phyloP scores from a whole-genome alignment of 2,329 filamentous ascomycete species.

The Ciborinia camelliae region DNA sequence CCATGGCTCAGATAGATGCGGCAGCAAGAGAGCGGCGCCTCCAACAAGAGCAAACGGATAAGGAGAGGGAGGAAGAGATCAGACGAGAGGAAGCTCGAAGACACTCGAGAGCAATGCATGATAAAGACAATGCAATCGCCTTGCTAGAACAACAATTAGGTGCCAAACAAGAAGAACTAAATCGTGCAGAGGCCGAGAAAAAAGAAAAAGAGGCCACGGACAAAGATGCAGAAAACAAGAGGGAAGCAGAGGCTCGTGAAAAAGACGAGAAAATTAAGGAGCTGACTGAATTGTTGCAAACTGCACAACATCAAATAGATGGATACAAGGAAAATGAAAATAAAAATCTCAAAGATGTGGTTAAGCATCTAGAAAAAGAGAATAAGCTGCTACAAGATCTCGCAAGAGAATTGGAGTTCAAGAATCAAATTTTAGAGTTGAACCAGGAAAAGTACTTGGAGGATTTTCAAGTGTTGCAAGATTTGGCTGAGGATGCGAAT shows the following conservation, averaged over 20 bases:
- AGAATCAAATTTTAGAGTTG: not conserved
- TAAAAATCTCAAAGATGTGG: not conserved
- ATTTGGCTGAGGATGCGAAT: too few species aligned
- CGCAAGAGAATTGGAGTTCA: too few species aligned
- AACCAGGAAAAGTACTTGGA: too few species aligned
- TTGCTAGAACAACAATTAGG: not conserved
- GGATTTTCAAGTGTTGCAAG: too few species aligned
- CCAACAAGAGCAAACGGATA: not conserved
- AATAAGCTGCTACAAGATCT: too few species aligned
- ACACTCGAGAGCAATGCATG: not conserved
- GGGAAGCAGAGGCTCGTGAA: too few species aligned
- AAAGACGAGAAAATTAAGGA: not conserved
- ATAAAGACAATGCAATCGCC: not conserved
- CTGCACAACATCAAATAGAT: not conserved
- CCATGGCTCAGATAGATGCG: not conserved
- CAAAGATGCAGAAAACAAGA: not conserved
- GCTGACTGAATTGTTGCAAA: not conserved
- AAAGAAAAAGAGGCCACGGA: not conserved
- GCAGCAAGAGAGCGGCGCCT: not conserved
- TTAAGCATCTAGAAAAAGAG: not conserved
- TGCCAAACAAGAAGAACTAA: not conserved
- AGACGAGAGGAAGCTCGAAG: not conserved
- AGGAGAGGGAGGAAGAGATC: not conserved
- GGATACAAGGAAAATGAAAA: not conserved
- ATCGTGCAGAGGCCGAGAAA: not conserved